Evolutionary conservation across 73 alveolate genomes (phyloP), one percentile per base, ranked within the genome.

Genomic region (Paramecium biaurelia): DNA sequence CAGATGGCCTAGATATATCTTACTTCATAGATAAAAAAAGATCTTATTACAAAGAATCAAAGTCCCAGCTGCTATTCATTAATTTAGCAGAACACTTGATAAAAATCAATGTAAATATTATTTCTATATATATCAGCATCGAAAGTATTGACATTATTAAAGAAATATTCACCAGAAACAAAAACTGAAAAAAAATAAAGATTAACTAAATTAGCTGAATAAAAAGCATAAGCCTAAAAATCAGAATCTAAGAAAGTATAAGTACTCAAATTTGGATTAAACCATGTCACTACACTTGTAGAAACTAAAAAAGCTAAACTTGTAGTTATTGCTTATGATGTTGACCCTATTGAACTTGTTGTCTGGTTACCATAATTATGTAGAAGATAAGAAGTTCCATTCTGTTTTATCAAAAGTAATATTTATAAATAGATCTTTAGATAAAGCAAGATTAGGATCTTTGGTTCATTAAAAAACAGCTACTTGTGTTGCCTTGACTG

Each of bases 381-480:
- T 97, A 97, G 98, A 96, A 95, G 96, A 94, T 96, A 94, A 99
- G 99, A 95, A 43, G 95, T 98, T 70, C 99, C 99, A 84, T 98
- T 96, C 95, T 93, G 96, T 74, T 92, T 98, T 93, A 98, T 98
- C 57, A 97, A 97, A 92, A 96, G 99, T 47, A 72, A 70, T 43
- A 38, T 28, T 38, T 7, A 38, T 38, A 38, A 12, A 70, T 35
- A 70, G 8, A 89, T 70, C 53, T 43, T 43, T 89, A 89, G 94
- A 82, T 72, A 98, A 97, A 97, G 97, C 98, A 26, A 96, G 99
- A 94, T 97, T 98, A 89, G 99, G 99, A 28, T 92, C 94, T 92
- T 95, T 98, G 96, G 99, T 98, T 86, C 99, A 98, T 96, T 95
- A 98, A 95, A 98, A 97, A 98, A 96, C 99, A 49, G 99, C 99